Conservation (phyloP, 2,329 filamentous ascomycete genomes). For the Phyllosticta capitalensis region DNA sequence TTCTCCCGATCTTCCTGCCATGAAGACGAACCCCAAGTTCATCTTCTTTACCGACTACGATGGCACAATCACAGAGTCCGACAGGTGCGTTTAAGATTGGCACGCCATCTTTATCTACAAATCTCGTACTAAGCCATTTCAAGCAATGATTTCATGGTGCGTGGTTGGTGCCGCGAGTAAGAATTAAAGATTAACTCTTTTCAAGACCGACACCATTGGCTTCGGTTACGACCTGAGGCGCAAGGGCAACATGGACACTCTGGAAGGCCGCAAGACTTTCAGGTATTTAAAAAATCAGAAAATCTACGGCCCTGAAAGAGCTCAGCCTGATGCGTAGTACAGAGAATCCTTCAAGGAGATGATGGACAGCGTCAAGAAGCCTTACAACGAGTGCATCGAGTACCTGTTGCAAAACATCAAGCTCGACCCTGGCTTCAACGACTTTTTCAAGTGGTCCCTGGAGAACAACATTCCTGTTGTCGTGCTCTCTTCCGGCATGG, state of each 20-base stretch:
- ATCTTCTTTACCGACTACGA: constrained; percentile 99
- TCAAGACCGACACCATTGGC: constrained; percentile 82
- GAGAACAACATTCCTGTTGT: constrained; percentile 83
- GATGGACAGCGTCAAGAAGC: constrained; percentile 76
- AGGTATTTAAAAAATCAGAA: constrained; percentile 38
- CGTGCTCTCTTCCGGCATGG: constrained; percentile 86
- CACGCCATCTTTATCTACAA: constrained; percentile 2
- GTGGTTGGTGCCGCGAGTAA: constrained; percentile 6
- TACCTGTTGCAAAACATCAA: constrained; percentile 73
- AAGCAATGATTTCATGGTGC: constrained; percentile 58
- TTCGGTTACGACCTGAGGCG: constrained; percentile 65
- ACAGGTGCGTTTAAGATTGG: constrained; percentile 37
- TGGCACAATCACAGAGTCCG: constrained; percentile 77
- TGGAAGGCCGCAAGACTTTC: constrained; percentile 62
- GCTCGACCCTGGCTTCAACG: constrained; percentile 78
- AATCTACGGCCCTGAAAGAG: neutral
- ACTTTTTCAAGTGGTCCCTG: constrained; percentile 77
- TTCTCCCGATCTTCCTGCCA: constrained; percentile 32
- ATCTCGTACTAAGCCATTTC: constrained; percentile 13
- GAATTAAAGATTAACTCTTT: constrained; percentile 38
- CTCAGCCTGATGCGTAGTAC: neutral
- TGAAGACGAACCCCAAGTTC: constrained; percentile 62
- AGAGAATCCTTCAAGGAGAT: constrained; percentile 79
- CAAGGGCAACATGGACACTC: constrained; percentile 65
- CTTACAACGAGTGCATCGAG: constrained; percentile 73